phyloP scores from a whole-genome alignment of 225 moss, liverwort and hornwort species.

The Straminergon stramineum region DNA sequence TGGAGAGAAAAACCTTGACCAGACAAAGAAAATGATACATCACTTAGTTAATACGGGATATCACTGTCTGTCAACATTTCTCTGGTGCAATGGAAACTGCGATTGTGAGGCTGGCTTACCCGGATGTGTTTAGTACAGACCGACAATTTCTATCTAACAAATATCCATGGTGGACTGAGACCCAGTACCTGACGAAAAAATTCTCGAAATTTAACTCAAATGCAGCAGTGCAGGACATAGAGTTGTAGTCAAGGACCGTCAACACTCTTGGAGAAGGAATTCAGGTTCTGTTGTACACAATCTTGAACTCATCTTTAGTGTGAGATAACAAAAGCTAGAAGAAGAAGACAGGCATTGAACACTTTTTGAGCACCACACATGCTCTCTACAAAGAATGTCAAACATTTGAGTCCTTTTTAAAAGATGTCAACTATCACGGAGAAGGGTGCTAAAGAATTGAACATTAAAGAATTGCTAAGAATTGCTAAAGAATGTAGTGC shows the following conservation, averaged over 20 bases:
- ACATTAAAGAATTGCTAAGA: too few relatives aligned
- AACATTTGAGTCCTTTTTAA: neutral
- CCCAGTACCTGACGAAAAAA: neutral
- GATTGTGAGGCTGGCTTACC: neutral
- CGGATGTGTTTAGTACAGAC: neutral
- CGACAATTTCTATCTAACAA: neutral
- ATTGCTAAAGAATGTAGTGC: neutral
- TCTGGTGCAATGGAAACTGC: neutral
- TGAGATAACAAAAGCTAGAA: neutral
- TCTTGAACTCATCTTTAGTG: neutral
- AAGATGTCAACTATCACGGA: neutral
- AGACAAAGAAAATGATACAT: neutral
- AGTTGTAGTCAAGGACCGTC: neutral
- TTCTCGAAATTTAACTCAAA: neutral
- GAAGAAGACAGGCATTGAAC: neutral
- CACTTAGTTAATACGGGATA: neutral
- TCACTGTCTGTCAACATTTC: neutral
- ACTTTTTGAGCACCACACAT: neutral
- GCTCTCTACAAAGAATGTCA: neutral
- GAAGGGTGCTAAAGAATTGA: neutral
- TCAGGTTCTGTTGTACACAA: neutral
- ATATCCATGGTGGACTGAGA: neutral
- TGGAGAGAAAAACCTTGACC: neutral
- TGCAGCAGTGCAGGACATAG: neutral
- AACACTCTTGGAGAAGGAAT: neutral